These are phyloP conservation scores for Trypanosoma cruzi DNA, from an alignment of 208 protist genomes.

Conservation along the genomic window DNA sequence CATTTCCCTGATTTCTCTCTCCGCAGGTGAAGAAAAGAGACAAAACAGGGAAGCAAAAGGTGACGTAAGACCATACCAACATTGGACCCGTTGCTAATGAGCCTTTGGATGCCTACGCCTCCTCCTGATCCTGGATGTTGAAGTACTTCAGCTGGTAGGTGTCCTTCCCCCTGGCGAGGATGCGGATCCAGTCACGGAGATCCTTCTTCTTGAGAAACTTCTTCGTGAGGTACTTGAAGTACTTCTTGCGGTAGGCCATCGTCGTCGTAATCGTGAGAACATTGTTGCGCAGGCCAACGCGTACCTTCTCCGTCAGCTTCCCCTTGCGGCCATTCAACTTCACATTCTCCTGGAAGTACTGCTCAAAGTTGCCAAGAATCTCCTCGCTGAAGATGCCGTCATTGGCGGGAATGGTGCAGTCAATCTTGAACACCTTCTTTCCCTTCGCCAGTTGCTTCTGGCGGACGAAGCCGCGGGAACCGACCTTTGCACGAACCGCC, in stretches of 20 bases:
- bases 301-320: conserved; percentile 96
- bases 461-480: conserved; percentile 81
- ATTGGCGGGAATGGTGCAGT: conserved; percentile 49
- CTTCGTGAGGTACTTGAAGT: conserved; percentile 99
- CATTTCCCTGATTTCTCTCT: conserved; percentile 10
- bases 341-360: conserved; percentile 97
- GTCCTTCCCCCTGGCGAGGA: conserved; percentile 95
- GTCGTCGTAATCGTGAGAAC: conserved; percentile 91
- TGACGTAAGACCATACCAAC: not conserved
- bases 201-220: conserved; percentile 99
- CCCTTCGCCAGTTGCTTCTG: conserved; percentile 88
- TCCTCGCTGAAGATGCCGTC: conserved; percentile 84
- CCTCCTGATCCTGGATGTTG: conserved; percentile 96
- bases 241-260: conserved; percentile 98
- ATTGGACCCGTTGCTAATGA: not conserved
- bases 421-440: conserved; percentile 89
- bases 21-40: conserved; percentile 5
- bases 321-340: conserved; percentile 99
- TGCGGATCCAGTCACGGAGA: conserved; percentile 97
- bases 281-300: conserved; percentile 85
- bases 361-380: conserved; percentile 91
- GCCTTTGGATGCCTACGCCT: conserved; percentile 45
- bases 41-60: not conserved
- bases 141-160: conserved; percentile 98
- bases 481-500: conserved; percentile 91